Conservation (phyloP, 805 yeast species). For the Metschnikowia colocasiae region DNA sequence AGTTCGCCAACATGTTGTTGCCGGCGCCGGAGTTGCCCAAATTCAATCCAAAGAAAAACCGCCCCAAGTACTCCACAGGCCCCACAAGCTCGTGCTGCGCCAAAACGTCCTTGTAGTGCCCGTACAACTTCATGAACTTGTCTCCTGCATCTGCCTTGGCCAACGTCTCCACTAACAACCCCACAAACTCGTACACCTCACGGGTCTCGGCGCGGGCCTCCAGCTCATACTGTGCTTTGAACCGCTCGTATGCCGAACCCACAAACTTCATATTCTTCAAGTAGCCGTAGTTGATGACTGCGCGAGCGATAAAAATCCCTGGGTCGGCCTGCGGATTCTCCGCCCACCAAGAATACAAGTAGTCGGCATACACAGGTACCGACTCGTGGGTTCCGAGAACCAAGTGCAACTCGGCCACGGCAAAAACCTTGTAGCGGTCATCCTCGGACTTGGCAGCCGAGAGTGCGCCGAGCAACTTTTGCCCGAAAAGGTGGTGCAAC, state of each 20-base stretch:
- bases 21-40: conserved; percentile 35
- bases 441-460: conserved; percentile 21
- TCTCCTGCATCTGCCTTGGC: conserved; percentile 47
- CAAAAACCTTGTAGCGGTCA: conserved; percentile 39
- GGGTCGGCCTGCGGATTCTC: conserved; percentile 18
- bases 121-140: conserved; percentile 51
- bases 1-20: conserved; percentile 45
- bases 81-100: conserved; percentile 33
- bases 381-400: conserved; percentile 62
- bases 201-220: conserved; percentile 12
- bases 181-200: conserved; percentile 59
- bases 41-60: conserved; percentile 55
- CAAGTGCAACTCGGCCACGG: conserved; percentile 71
- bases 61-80: conserved; percentile 57
- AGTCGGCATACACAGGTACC: conserved; percentile 37
- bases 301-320: conserved; percentile 45
- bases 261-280: conserved; percentile 66
- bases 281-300: conserved; percentile 71
- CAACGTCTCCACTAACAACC: conserved; percentile 58
- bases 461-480: conserved; percentile 48
- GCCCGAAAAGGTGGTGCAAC: conserved; percentile 71
- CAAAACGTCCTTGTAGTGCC: conserved; percentile 44
- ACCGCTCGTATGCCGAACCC: conserved; percentile 26
- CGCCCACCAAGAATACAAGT: conserved; percentile 44
- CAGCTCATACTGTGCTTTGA: conserved; percentile 22